Percentiles rank a stretch among this genome's conserved stretches.
Evolutionary conservation across 2,329 filamentous ascomycete genomes (phyloP).

Genomic region (Raffaelea arxii): DNA sequence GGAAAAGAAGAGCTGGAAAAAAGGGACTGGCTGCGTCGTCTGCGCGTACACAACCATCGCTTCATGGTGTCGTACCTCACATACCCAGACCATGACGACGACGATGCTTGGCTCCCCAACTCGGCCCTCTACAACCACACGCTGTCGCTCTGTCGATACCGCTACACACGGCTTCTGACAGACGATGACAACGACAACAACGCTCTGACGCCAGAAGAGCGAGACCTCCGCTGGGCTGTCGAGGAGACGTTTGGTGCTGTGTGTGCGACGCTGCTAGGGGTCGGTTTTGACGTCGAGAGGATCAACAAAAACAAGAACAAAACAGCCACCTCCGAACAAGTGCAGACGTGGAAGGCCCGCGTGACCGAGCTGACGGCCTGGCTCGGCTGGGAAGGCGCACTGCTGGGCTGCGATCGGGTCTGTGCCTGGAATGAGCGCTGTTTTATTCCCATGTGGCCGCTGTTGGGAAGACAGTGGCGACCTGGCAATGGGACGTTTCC

Average conservation of each 20-base stretch:
- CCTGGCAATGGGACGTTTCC: neutral
- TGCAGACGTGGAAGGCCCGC: conserved; percentile 19
- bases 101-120: conserved; percentile 19
- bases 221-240: conserved; percentile 25
- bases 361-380: conserved; percentile 36
- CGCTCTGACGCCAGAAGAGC: conserved; percentile 25
- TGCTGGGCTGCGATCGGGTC: conserved; percentile 26
- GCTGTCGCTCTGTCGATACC: conserved; percentile 29
- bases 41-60: conserved; percentile 29
- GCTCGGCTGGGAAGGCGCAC: conserved; percentile 40
- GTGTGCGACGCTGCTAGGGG: conserved; percentile 29
- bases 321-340: conserved; percentile 3
- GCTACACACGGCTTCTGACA: conserved; percentile 27
- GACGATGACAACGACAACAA: too few species aligned
- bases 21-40: conserved; percentile 19
- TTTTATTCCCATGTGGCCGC: conserved; percentile 42
- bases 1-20: conserved; percentile 17
- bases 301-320: conserved; percentile 20
- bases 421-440: conserved; percentile 35
- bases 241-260: conserved; percentile 30
- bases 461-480: conserved; percentile 14
- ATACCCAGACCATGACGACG: conserved; percentile 23
- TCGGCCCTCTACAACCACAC: conserved; percentile 26
- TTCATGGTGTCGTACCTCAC: conserved; percentile 34
- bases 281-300: conserved; percentile 31